Base-by-base conservation (phyloP, 2,329 filamentous ascomycete genomes). In the Sphaerulina populicola region DNA sequence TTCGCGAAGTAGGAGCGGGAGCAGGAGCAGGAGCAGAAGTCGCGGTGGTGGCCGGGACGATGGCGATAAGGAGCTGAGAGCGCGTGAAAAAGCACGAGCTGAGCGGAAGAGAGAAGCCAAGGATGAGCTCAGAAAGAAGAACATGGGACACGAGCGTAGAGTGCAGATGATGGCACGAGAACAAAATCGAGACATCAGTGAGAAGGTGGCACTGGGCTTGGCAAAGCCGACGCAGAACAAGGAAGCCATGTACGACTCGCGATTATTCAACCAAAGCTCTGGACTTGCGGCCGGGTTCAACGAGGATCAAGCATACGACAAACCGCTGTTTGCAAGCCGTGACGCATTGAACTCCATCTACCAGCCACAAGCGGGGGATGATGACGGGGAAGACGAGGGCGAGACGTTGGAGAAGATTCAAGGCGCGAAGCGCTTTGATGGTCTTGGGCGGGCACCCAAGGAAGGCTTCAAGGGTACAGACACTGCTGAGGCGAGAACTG, bases 241-340 rank as follows among this genome's bases (percentile, higher is more conserved):
- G 49, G 93, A 98, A 69, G 83, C 86, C 21, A 97, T 97, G 93
- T 98, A 94, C 73, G 93, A 98, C 72, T 94, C 89, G 2, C 79
- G 93, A 37, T 72, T 98, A 29, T 98, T 98, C 72, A 96, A 97
- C 71, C 88, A 94, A 71, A 85, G 83, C 5, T 90, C 86, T 61
- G 93, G 93, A 0, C 94, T 98, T 66, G 85, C 89, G 60, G 62
- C 64, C 5, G 93, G 91, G 0, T 89, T 96, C 77, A 98, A 98
- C 69, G 93, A 98, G 69, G 93, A 98, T 68, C 93, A 98, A 65
- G 82, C 84, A 0, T 98, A 97, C 72, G 93, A 97, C 69, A 97
- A 97, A 71, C 93, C 93, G 15, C 75, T 98, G 6, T 98, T 98
- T 67, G 90, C 90, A 0, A 91, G 93, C 11, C 89, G 96, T 67